A percentile compares a stretch with the other conserved stretches of the same genome.
These are phyloP conservation scores for Lactifluus subvellereus DNA, from an alignment of 768 basidiomycete species.

Conservation along the genomic window DNA sequence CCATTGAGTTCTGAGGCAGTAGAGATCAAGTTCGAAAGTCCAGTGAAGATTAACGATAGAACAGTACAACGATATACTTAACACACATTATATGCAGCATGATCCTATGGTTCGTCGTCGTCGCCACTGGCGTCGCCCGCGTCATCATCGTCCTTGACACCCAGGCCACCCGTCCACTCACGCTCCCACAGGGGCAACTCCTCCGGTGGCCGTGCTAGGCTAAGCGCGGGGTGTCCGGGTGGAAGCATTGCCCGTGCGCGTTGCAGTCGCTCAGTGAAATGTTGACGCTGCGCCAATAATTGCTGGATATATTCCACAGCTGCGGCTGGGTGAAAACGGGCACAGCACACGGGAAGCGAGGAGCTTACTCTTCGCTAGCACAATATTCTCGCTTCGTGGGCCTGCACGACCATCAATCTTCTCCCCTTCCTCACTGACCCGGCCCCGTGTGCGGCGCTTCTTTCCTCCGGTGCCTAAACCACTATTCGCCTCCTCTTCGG, in stretches of 20 bases:
- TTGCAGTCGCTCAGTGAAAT: conserved; percentile 53
- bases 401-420: conserved; percentile 80
- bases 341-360: conserved; percentile 15
- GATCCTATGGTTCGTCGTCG: conserved; percentile 25
- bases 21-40: conserved; percentile 9
- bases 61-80: conserved; percentile 22
- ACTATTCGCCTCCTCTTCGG: conserved; percentile 58
- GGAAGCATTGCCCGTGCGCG: conserved; percentile 53
- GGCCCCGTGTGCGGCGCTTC: conserved; percentile 27
- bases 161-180: conserved; percentile 73
- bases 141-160: conserved; percentile 26
- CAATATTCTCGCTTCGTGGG: conserved; percentile 86
- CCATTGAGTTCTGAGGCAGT: neutral
- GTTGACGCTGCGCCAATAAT: conserved; percentile 54
- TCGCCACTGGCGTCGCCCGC: conserved; percentile 19
- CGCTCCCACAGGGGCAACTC: conserved; percentile 66
- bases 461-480: conserved; percentile 33
- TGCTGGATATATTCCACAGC: conserved; percentile 82
- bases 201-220: conserved; percentile 26
- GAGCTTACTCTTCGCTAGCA: conserved; percentile 77
- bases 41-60: conserved; percentile 20
- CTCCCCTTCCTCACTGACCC: conserved; percentile 45
- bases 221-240: conserved; percentile 53
- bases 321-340: conserved; percentile 29
- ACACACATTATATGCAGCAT: conserved; percentile 20